Conservation (phyloP, 805 yeast genomes). For the Jamesozyma rosinii region DNA sequence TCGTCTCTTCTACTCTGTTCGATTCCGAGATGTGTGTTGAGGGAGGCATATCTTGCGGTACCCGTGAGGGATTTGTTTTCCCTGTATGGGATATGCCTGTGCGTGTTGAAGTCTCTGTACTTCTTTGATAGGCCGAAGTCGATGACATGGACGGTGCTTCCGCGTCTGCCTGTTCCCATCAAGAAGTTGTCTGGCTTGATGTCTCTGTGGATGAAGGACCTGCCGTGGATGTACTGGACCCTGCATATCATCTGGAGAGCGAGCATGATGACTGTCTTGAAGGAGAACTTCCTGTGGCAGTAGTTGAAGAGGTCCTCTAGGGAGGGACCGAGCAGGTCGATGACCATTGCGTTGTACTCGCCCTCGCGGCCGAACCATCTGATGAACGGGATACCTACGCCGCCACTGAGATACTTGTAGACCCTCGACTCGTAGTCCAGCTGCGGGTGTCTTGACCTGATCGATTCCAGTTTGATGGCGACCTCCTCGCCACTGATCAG, state of each 20-base stretch:
- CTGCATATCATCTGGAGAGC: slow-evolving; percentile 94
- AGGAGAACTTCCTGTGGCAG: slow-evolving; percentile 86
- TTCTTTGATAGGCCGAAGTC: slow-evolving; percentile 93
- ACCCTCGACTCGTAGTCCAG: slow-evolving; percentile 94
- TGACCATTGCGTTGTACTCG: slow-evolving; percentile 94
- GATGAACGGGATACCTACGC: slow-evolving; percentile 93
- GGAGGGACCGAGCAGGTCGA: slow-evolving; percentile 90
- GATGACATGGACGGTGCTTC: slow-evolving; percentile 89
- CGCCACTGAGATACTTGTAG: slow-evolving; percentile 88
- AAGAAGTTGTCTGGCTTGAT: slow-evolving; percentile 79
- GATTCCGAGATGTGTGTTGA: slow-evolving; percentile 92
- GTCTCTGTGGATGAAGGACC: slow-evolving; percentile 82
- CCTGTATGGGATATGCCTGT: slow-evolving; percentile 88
- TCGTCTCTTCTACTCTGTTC: slow-evolving; percentile 97
- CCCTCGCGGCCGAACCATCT: slow-evolving; percentile 97
- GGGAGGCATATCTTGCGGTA: slow-evolving; percentile 92
- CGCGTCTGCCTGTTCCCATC: slow-evolving; percentile 84
- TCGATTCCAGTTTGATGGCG: slow-evolving; percentile 87
- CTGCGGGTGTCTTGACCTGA: slow-evolving; percentile 91
- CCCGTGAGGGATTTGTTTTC: slow-evolving; percentile 96
- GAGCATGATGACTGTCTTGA: slow-evolving; percentile 82
- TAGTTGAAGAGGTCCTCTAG: slow-evolving; percentile 92
- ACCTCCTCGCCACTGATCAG: slow-evolving; percentile 95
- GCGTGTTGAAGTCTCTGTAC: slow-evolving; percentile 88
- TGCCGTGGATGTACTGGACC: slow-evolving; percentile 89